Conservation (phyloP, 1,284 basidiomycete species). For the Cystobasidium pallidum region DNA sequence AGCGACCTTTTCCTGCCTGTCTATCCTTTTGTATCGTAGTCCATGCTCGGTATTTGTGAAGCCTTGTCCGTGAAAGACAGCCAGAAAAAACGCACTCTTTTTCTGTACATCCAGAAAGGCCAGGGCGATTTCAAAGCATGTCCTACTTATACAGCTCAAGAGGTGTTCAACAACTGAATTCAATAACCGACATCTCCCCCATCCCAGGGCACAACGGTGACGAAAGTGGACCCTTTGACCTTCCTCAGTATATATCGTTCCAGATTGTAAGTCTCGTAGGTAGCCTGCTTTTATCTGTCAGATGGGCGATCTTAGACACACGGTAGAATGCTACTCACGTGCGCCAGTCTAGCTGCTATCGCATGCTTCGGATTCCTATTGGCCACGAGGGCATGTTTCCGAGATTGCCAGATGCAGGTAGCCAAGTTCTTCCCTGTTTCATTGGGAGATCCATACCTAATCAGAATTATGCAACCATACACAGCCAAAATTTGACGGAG, state of each 20-base stretch:
- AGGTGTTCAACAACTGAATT: no score
- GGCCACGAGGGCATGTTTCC: slow-evolving; percentile 76
- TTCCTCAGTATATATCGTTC: slow-evolving; percentile 75
- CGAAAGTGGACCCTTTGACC: slow-evolving; percentile 61
- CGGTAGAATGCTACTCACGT: slow-evolving; percentile 49
- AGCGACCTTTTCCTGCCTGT: no score
- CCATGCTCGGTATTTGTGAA: no score
- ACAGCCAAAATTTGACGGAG: neutral
- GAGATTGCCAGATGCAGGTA: slow-evolving; percentile 92
- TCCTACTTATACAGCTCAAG: no score
- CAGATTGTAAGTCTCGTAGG: slow-evolving; percentile 77
- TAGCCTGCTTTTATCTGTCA: slow-evolving; percentile 55
- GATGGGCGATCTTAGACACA: no score
- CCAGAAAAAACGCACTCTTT: no score
- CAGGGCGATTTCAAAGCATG: no score
- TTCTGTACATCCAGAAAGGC: no score
- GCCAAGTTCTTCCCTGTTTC: slow-evolving; percentile 78
- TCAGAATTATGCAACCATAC: neutral
- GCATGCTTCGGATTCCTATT: slow-evolving; percentile 78
- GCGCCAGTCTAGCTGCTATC: slow-evolving; percentile 77
- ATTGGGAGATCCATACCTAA: slow-evolving; percentile 9
- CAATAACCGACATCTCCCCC: slow-evolving; percentile 41
- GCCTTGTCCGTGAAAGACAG: no score
- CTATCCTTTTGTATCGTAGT: no score
- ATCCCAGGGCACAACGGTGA: slow-evolving; percentile 23